A percentile compares a stretch with the other conserved stretches of the same genome.
These are phyloP conservation scores for Peltaster fructicola DNA, from an alignment of 2,329 filamentous ascomycete genomes.

Conservation along the genomic window DNA sequence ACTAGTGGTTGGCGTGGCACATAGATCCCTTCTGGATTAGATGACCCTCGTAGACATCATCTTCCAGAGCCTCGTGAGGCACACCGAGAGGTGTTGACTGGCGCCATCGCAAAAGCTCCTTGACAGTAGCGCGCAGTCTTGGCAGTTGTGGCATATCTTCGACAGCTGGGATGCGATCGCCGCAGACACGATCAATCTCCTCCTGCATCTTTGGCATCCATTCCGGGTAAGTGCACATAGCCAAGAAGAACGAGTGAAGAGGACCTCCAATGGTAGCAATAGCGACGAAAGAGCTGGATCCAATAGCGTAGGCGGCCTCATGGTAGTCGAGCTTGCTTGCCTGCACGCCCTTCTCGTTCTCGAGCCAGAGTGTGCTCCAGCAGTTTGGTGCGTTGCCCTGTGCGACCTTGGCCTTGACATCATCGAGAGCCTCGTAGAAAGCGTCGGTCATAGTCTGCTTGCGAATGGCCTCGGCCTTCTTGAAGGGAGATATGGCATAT, in stretches of 20 bases:
- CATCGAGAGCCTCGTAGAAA: conserved; percentile 17
- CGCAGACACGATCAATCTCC: conserved; percentile 18
- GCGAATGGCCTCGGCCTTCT: conserved; percentile 13
- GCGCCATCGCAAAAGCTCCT: conserved; percentile 19
- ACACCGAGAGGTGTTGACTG: conserved; percentile 24
- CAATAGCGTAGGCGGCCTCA: conserved; percentile 18
- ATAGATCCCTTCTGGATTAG: conserved; percentile 21
- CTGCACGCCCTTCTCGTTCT: conserved; percentile 13
- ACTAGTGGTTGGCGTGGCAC: conserved; percentile 19
- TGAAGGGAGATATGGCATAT: conserved; percentile 15
- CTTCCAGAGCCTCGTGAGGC: conserved; percentile 18
- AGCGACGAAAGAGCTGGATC: conserved; percentile 18
- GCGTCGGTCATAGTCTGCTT: conserved; percentile 17
- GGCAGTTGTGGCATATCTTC: conserved; percentile 18
- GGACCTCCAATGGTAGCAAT: conserved; percentile 18
- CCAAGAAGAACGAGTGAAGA: conserved; percentile 18
- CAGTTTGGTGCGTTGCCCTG: conserved; percentile 10
- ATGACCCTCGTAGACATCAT: conserved; percentile 21
- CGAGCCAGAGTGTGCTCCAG: conserved; percentile 18
- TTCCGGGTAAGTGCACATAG: conserved; percentile 18
- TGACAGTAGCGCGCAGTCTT: conserved; percentile 17
- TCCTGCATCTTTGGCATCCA: conserved; percentile 16
- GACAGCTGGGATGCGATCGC: conserved; percentile 14
- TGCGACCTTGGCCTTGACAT: conserved; percentile 13
- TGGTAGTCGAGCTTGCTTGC: conserved; percentile 13